Base-by-base conservation (phyloP, 2,329 filamentous ascomycete genomes). In the Domatiomyces catenatus region DNA sequence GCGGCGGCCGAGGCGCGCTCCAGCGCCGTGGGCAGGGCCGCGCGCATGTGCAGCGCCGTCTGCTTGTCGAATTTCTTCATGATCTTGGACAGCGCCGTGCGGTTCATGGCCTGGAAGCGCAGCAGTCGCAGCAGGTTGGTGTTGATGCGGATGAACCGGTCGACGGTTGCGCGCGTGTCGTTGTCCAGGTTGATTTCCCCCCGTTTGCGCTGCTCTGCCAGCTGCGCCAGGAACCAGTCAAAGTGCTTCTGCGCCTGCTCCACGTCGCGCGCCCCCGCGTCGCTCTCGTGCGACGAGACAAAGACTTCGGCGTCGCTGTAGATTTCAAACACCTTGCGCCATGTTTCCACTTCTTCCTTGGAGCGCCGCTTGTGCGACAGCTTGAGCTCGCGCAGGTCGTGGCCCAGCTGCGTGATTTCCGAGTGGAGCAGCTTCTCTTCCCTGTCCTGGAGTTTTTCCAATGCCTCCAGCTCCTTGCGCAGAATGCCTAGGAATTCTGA, bases 51-150 rank as follows among this genome's bases (percentile, higher is more conserved):
- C 18, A 93, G 71, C 0, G 83, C 79, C 1, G 87, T 94, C 52
- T 80, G 78, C 66, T 94, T 94, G 67, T 92, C 85, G 63, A 94
- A 94, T 67, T 90, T 94, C 65, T 94, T 94, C 49, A 94, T 68
- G 48, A 94, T 94, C 65, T 94, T 94, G 32, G 71, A 71, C 60
- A 92, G 79, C 1, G 87, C 87, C 26, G 76, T 76, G 56, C 79
- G 77, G 60, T 94, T 93, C 56, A 93, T 80, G 62, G 92, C 86
- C 60, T 89, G 85, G 59, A 93, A 94, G 52, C 82, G 81, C 56
- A 94, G 73, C 48, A 84, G 83, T 54, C 81, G 81, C n/a, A 93
- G 72, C n/a, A 94, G 74, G 48, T 78, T 75, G 20, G 77, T 71
- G 62, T 94, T 94, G 59, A 93, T 73, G 46, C 74, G 69, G 54